phyloP scores from a whole-genome alignment of 1,139 yeast species.

The Diutina rugosa region DNA sequence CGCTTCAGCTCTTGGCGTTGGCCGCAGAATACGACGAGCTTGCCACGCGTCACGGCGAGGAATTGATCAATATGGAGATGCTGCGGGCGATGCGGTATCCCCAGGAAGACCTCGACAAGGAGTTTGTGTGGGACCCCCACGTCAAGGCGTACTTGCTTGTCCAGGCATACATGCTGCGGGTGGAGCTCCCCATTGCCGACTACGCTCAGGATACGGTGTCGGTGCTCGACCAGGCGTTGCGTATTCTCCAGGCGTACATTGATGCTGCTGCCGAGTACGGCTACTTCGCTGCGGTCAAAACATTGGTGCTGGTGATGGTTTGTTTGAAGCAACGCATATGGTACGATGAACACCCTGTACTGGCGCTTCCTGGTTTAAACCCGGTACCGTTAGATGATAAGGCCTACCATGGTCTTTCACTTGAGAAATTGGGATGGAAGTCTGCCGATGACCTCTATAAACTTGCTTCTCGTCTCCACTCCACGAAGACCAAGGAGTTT shows the following conservation, averaged over 20 bases:
- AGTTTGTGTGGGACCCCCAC: slow-evolving; percentile 91
- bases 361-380: slow-evolving; percentile 59
- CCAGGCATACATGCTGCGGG: slow-evolving; percentile 77
- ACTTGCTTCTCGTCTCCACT: slow-evolving; percentile 10
- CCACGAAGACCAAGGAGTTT: slow-evolving; percentile 19
- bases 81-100: slow-evolving; percentile 71
- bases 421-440: slow-evolving; percentile 6
- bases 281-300: slow-evolving; percentile 44
- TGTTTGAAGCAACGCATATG: slow-evolving; percentile 82
- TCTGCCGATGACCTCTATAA: slow-evolving; percentile 21
- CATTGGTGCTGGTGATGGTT: slow-evolving; percentile 62
- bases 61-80: slow-evolving; percentile 80
- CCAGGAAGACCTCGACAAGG: slow-evolving; percentile 50
- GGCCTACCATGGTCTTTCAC: not conserved
- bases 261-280: slow-evolving; percentile 87
- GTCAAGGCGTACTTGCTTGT: slow-evolving; percentile 76
- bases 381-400: slow-evolving; percentile 7
- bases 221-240: slow-evolving; percentile 84
- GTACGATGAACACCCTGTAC: slow-evolving; percentile 67
- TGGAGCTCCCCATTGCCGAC: slow-evolving; percentile 88
- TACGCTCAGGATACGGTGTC: slow-evolving; percentile 90
- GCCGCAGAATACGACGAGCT: slow-evolving; percentile 88
- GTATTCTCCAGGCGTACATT: slow-evolving; percentile 84
- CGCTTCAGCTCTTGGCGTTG: slow-evolving; percentile 58
- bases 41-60: slow-evolving; percentile 94